phyloP scores from a whole-genome alignment of 768 basidiomycete genomes.

The Kwoniella dendrophila region DNA sequence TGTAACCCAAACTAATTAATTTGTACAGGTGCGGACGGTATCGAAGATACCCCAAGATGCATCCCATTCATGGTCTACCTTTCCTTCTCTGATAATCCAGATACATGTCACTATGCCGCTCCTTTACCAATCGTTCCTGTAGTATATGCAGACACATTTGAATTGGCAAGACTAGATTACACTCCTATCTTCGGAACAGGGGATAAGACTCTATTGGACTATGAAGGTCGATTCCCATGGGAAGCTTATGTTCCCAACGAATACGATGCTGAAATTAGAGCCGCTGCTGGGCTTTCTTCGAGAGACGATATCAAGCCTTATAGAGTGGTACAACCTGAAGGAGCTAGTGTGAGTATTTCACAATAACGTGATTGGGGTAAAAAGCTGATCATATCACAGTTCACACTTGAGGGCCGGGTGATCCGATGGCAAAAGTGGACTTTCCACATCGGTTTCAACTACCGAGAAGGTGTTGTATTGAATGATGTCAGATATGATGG shows the following conservation, averaged over 20 bases:
- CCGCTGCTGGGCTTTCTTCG: not conserved
- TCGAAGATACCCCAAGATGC: conserved; percentile 14
- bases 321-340: conserved; percentile 24
- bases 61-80: conserved; percentile 31
- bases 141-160: conserved; percentile 3
- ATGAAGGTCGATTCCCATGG: conserved; percentile 23
- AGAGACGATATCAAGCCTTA: conserved; percentile 19
- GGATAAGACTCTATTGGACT: conserved; percentile 6
- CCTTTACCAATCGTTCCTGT: conserved; percentile 20
- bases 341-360: conserved; percentile 22
- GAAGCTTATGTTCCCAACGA: conserved; percentile 20
- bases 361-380: not conserved
- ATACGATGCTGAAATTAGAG: conserved; percentile 7
- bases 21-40: conserved; percentile 9
- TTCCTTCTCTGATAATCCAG: conserved; percentile 17
- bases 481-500: conserved; percentile 44
- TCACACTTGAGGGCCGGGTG: conserved; percentile 66
- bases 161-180: not conserved
- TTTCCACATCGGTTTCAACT: conserved; percentile 72
- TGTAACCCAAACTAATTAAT: not conserved
- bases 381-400: conserved; percentile 2
- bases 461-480: conserved; percentile 40
- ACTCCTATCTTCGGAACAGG: conserved; percentile 5
- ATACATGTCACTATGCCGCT: conserved; percentile 32
- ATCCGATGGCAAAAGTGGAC: conserved; percentile 96